These are phyloP conservation scores for Candida tunisiensis DNA, from an alignment of 1,139 yeast genomes.

Conservation along the genomic window DNA sequence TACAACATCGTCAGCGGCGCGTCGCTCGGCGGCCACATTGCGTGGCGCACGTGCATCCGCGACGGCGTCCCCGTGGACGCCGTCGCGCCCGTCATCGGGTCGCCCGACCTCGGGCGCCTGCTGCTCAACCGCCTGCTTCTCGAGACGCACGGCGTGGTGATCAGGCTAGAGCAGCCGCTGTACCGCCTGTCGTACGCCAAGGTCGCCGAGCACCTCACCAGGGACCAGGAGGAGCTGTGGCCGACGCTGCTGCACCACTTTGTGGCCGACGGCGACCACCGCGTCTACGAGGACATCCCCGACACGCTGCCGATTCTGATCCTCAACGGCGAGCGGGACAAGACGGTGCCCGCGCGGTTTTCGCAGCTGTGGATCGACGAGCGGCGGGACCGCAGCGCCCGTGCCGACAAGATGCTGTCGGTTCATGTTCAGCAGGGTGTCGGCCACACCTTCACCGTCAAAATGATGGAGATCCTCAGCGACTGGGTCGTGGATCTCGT, in stretches of 20 bases:
- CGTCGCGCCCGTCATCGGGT: constrained; percentile 32
- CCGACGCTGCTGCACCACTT: too few relatives aligned
- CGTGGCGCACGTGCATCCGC: constrained; percentile 28
- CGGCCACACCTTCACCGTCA: constrained; percentile 9
- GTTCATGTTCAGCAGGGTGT: constrained; percentile 8
- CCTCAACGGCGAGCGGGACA: too few relatives aligned
- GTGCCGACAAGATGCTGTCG: constrained; percentile 2
- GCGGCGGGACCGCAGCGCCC: constrained; percentile 1
- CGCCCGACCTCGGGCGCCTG: constrained; percentile 17
- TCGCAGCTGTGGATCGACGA: constrained; percentile 3
- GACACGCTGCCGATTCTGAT: too few relatives aligned
- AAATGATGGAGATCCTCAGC: constrained; percentile 8
- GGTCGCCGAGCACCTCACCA: constrained; percentile 1
- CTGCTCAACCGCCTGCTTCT: constrained; percentile 1
- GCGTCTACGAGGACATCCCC: too few relatives aligned
- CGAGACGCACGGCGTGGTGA: too few relatives aligned
- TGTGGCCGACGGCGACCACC: too few relatives aligned
- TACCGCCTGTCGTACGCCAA: constrained; percentile 6
- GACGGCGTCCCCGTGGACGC: constrained; percentile 23
- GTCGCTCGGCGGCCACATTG: constrained; percentile 46
- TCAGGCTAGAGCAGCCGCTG: constrained; percentile 7
- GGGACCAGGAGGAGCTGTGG: constrained; percentile 5
- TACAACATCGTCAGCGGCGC: constrained; percentile 32
- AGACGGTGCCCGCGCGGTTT: too few relatives aligned
- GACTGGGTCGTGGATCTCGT: constrained; percentile 6